Base-by-base conservation (phyloP, 2,329 filamentous ascomycete species). In the Botryotinia convoluta region DNA sequence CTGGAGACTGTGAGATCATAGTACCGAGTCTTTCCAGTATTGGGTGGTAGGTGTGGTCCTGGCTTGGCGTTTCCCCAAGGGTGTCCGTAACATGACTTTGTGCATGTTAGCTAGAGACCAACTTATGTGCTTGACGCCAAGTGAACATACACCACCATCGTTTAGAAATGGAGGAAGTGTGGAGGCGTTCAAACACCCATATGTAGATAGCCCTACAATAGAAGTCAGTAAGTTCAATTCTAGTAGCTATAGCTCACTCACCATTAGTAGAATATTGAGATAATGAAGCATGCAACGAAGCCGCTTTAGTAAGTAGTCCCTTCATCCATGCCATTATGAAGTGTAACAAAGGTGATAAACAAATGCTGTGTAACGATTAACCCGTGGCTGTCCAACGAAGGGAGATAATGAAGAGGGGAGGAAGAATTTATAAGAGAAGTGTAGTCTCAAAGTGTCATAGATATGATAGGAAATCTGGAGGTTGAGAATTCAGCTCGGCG, bases 11-110 rank as follows among this genome's bases (percentile, higher is more conserved):
- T 78, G 29, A 80, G 77, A 71, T 80, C 77, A 72, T 80, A 82
- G 54, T 80, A 39, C n/a, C 78, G 75, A 63, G 79, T 83, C 5
- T 82, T 81, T 32, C 83, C 82, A 26, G 83, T 84, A 2, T 72
- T 69, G 20, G 83, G 82, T n/a, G 77, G 77, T 10, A 77, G 74
- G 4, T 74, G 74, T 57, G 37, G 29, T 9, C 68, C 68, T 73
- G 82, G 81, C 60, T 82, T 79, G 0, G 80, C 84, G 16, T 77
- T 77, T 22, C 86, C 87, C 87, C 87, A 89, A 4, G 87, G 87
- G 64, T 77, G 83, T 10, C 85, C 85, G 73, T 85, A 82, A 37
- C 85, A 84, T 18, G 45, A 16, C 48, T 70, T 16, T 45, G n/a
- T 8, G 7, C 12, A 35, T 45, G 35, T 44, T 61, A 72, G 61